These are phyloP conservation scores for Elongisporangium prolatum DNA, from an alignment of 352 stramenopile genomes.

Conservation along the genomic window DNA sequence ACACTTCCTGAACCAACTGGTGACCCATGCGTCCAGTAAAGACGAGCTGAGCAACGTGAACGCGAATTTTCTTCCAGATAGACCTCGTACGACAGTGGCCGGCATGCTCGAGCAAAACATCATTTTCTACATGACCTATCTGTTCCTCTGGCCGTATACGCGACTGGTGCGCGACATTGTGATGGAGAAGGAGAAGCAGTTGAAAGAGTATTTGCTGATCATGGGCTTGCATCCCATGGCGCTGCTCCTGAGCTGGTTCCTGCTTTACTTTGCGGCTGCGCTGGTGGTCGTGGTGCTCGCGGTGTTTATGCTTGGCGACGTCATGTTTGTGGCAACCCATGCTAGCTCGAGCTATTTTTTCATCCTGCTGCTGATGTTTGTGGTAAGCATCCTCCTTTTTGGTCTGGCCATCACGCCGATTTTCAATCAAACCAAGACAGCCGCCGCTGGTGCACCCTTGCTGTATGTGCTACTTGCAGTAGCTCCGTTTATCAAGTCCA, in stretches of 20 bases:
- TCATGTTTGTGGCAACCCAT: conserved; percentile 51
- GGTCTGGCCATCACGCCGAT: conserved; percentile 66
- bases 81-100: conserved; percentile 32
- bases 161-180: conserved; percentile 85
- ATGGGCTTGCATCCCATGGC: conserved; percentile 78
- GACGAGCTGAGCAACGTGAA: conserved; percentile 42
- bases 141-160: conserved; percentile 86
- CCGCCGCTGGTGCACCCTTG: conserved; percentile 51
- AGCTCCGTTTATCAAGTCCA: conserved; percentile 43
- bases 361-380: conserved; percentile 53
- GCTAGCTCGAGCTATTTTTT: conserved; percentile 49
- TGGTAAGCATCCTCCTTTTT: conserved; percentile 63
- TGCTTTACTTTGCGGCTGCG: conserved; percentile 73
- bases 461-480: conserved; percentile 58
- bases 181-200: conserved; percentile 86
- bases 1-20: conserved; percentile 34
- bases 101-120: conserved; percentile 62
- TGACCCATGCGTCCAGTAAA: conserved; percentile 13
- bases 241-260: conserved; percentile 72
- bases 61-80: conserved; percentile 31
- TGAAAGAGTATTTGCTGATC: conserved; percentile 89
- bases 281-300: conserved; percentile 43
- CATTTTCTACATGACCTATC: conserved; percentile 64
- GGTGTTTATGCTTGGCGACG: conserved; percentile 44
- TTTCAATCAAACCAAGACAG: conserved; percentile 70